phyloP scores from a whole-genome alignment of 441 rosid genomes.

The Corymbia calophylla region DNA sequence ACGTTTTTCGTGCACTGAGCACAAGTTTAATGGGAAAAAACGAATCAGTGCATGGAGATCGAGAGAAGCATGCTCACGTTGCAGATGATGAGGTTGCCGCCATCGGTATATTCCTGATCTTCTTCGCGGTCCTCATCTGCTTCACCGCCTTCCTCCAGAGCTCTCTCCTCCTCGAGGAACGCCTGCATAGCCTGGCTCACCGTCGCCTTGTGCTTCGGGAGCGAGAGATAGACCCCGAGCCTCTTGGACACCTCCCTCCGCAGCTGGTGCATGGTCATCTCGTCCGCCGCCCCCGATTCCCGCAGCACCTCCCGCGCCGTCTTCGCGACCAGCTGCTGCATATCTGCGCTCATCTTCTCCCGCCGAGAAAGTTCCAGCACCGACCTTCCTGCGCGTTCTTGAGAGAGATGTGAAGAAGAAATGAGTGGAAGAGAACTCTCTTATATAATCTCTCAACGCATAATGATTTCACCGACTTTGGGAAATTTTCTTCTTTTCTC shows the following conservation, averaged over 20 bases:
- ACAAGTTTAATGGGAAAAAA: not conserved
- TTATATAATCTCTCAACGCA: not conserved
- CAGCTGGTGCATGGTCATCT: constrained; percentile 63
- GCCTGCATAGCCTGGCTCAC: constrained; percentile 50
- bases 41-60: not conserved
- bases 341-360: constrained; percentile 40
- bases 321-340: constrained; percentile 34
- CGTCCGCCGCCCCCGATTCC: constrained; percentile 56
- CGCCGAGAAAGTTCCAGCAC: not conserved
- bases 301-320: constrained; percentile 51
- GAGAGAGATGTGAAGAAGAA: not conserved
- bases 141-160: constrained; percentile 5
- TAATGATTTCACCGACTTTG: not conserved
- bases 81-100: constrained; percentile 73
- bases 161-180: constrained; percentile 48
- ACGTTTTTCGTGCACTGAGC: not conserved
- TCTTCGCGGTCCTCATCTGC: constrained; percentile 13
- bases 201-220: constrained; percentile 42
- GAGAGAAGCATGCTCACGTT: constrained; percentile 25
- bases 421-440: not conserved
- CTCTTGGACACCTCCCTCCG: constrained; percentile 57
- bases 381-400: not conserved
- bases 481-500: not conserved
- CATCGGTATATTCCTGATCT: constrained; percentile 51
- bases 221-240: constrained; percentile 57